These are phyloP conservation scores for Escovopsis sp. DNA, from an alignment of 2,329 filamentous ascomycete species.

Conservation along the genomic window DNA sequence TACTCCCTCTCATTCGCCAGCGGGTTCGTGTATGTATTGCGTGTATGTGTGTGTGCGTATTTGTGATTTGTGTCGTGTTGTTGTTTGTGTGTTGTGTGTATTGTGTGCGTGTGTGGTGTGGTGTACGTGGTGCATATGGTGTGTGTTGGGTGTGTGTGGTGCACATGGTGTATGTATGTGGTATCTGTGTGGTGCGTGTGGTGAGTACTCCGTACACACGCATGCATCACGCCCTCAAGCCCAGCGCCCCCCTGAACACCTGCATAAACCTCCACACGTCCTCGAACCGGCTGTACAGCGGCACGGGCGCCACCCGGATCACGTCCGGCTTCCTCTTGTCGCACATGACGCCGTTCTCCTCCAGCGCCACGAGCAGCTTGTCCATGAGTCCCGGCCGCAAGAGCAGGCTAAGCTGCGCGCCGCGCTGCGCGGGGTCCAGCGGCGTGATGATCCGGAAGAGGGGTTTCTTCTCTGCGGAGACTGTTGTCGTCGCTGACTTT, in stretches of 20 bases:
- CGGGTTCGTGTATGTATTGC: no score
- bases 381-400: conserved; percentile 56
- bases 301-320: conserved; percentile 67
- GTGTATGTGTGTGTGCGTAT: no score
- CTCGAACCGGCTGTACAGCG: conserved; percentile 66
- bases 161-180: no score
- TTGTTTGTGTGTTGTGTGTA: no score
- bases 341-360: conserved; percentile 55
- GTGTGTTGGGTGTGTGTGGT: no score
- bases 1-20: no score
- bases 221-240: conserved; percentile 7
- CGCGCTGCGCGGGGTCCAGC: conserved; percentile 47
- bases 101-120: no score
- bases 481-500: no score
- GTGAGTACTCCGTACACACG: no score
- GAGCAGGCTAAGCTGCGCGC: conserved; percentile 64
- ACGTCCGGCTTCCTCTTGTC: conserved; percentile 80
- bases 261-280: conserved; percentile 46
- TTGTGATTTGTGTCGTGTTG: no score
- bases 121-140: no score
- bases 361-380: conserved; percentile 44
- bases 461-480: conserved; percentile 12
- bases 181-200: no score
- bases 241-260: conserved; percentile 20
- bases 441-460: conserved; percentile 56